Evolutionary conservation across 148 eudicot genomes (phyloP).

Genomic region (Dianthus caryophyllus): DNA sequence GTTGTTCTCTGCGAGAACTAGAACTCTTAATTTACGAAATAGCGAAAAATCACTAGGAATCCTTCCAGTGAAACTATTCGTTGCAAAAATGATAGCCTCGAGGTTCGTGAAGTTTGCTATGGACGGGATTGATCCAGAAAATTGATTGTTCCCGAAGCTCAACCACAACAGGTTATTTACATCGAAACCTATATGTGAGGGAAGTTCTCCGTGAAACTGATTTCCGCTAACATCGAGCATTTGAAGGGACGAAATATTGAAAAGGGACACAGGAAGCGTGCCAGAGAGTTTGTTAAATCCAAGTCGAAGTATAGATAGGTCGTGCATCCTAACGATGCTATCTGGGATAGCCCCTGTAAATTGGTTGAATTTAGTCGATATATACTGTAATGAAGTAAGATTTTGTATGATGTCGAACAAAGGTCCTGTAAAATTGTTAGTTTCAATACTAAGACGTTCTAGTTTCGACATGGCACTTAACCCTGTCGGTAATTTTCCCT

Average conservation of each 20-base stretch:
- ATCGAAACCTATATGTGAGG: slow-evolving; percentile 15
- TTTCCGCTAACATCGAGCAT: neutral
- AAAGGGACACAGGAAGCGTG: slow-evolving; percentile 27
- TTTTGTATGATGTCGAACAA: slow-evolving; percentile 30
- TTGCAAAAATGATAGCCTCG: neutral
- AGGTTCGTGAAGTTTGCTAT: slow-evolving; percentile 29
- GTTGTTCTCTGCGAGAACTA: neutral
- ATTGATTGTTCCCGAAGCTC: neutral
- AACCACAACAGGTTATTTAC: slow-evolving; percentile 19
- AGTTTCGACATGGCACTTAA: neutral
- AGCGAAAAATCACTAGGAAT: slow-evolving; percentile 5
- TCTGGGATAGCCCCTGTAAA: slow-evolving; percentile 28
- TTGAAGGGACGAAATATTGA: slow-evolving; percentile 27
- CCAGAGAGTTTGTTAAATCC: slow-evolving; percentile 19
- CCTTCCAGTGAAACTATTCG: slow-evolving; percentile 14
- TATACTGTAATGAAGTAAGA: slow-evolving; percentile 16
- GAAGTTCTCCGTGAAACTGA: slow-evolving; percentile 27
- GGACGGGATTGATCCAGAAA: slow-evolving; percentile 28
- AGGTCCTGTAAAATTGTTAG: slow-evolving; percentile 28
- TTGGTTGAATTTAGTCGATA: slow-evolving; percentile 2
- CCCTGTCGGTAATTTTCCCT: slow-evolving; percentile 18
- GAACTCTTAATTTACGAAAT: neutral
- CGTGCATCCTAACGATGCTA: slow-evolving; percentile 17
- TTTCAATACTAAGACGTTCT: neutral
- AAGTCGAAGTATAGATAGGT: neutral